Base-by-base conservation (phyloP, 73 alveolate species). In the Paramecium tetraurelia region DNA sequence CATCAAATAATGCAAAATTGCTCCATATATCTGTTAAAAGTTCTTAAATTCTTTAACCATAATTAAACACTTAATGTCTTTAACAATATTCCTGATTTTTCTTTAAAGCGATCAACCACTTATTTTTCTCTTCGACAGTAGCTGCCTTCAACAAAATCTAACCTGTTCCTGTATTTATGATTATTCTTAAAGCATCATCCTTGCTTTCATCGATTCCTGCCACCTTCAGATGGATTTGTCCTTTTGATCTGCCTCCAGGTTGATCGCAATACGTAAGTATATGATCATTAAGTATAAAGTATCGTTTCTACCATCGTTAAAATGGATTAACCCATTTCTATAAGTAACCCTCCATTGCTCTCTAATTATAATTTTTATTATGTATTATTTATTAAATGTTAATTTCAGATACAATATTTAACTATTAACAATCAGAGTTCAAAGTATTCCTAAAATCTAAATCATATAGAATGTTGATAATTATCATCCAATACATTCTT, bases 301-400 rank as follows among this genome's bases (percentile, higher is more conserved):
- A 93, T 14, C 96, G 85, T 29, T 92, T 86, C 46, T 93, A 59
- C 96, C 96, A 93, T 7, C 98, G 92, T 31, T 58, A 72, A 27
- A 93, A 77, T 40, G 86, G 59, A 63, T 93, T 92, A n/a, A 92
- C 85, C 86, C 92, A 93, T 48, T 93, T 93, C 12, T 36, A 38
- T 27, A 93, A 46, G 44, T 76, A 80, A 27, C 96, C 96, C 92
- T 93, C 95, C 95, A 93, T 93, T 53, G 21, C n/a, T 2, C 31
- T 53, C 69, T 53, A n/a, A n/a, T 53, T 2, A 8, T 53, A n/a
- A 53, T n/a, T 53, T 40, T 18, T 53, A 53, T 53, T 53, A 53
- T 53, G 31, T 16, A 18, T 53, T 53, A 53, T 53, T 53, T 53
- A 53, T 18, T 53, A 16, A 53, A n/a, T 53, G 5, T 9, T 53